Percentiles rank a stretch among this genome's conserved stretches.
Evolutionary conservation across 257 asterid species (phyloP).

Genomic region (Solanum sejunctum): DNA sequence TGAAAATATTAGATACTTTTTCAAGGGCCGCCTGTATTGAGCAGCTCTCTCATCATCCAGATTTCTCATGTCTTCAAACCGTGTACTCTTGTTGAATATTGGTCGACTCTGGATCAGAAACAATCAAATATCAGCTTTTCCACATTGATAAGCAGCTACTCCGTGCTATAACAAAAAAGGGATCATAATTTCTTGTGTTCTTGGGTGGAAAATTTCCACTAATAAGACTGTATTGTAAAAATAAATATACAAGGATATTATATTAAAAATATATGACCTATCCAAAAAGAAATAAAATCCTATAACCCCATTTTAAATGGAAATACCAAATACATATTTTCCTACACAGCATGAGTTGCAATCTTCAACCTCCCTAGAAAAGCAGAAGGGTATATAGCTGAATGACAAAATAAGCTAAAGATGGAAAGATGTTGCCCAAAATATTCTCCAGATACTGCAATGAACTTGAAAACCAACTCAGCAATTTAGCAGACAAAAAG

Average conservation of each 20-base stretch:
- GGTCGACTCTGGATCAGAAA: conserved; percentile 73
- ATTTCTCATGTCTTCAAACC: conserved; percentile 94
- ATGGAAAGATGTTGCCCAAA: neutral
- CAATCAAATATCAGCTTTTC: neutral
- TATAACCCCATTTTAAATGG: neutral
- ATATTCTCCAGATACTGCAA: neutral
- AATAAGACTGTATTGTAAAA: neutral
- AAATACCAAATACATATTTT: neutral
- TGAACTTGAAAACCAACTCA: neutral
- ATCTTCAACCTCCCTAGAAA: neutral
- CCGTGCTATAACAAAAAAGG: neutral
- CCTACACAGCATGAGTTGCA: neutral
- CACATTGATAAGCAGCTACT: neutral
- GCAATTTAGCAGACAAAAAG: neutral
- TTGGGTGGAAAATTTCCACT: neutral
- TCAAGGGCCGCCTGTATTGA: conserved; percentile 47
- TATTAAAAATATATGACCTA: neutral
- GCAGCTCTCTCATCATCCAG: conserved; percentile 57
- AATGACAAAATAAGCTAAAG: neutral
- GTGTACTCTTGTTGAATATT: conserved; percentile 84
- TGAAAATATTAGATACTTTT: conserved; percentile 29
- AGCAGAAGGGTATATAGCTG: neutral
- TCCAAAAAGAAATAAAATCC: neutral
- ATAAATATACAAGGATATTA: neutral
- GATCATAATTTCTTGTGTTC: neutral